Evolutionary conservation across 169 alveolate species (phyloP), one percentile per base, ranked within the genome.

Genomic region (Plasmodium chabaudi): DNA sequence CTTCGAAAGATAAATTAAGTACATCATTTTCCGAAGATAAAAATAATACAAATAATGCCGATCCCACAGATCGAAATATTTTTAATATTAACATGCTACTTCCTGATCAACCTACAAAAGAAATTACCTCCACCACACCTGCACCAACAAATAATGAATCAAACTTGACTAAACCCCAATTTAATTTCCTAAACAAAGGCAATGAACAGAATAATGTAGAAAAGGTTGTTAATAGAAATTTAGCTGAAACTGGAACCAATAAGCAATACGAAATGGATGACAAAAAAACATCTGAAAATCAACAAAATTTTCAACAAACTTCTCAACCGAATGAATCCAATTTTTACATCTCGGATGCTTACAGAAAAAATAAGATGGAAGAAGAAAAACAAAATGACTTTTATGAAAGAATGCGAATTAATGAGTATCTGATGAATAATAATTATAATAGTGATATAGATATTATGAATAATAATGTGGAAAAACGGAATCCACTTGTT

Each of bases 1-100:
- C 82, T 5, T 67, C 64, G 39, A 82, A 82, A 46, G 82, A 82
- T 42, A 61, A 67, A 5, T 9, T 53, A 19, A 67, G 53, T 82
- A 65, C 64, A 19, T 82, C 84, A 9, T 9, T 51, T 21, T 44
- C 53, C 27, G 71, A 67, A 13, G 25, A 21, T 47, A 67, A 61
- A n/a, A 82, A 39, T 42, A 56, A 55, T 46, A 34, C 7, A 34
- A 34, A 34, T 34, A 34, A 34, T 34, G 7, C 42, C 1, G 42
- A 34, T 34, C 21, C 55, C 39, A 44, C 42, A 5, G 73, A 65
- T 25, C 17, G 5, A n/a, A 53, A 70, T 46, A 61, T 82, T 13
- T 42, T 67, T 9, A 82, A 65, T 55, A 21, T 1, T 10, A 55
- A 5, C 17, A 64, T 46, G 34, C 13, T 60, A 5, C 13, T 19